Evolutionary conservation across 2,329 filamentous ascomycete genomes (phyloP).

Genomic region (Pseudofabraea citricarpa): DNA sequence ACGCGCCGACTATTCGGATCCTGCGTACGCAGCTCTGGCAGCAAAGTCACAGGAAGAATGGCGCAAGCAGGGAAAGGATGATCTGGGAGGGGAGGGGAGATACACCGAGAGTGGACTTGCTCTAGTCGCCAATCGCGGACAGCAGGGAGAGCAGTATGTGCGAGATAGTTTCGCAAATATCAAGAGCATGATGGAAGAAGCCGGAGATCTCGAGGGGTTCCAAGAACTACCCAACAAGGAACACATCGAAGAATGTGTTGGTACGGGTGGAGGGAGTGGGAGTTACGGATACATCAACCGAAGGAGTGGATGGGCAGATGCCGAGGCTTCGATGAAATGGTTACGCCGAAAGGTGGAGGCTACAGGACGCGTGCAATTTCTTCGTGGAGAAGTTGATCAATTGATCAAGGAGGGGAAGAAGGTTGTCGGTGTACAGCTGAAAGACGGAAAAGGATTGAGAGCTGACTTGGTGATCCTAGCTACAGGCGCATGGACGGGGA

Average conservation of each 20-base stretch:
- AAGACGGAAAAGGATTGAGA: constrained; percentile 41
- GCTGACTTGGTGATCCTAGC: constrained; percentile 77
- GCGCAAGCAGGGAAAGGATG: constrained; percentile 48
- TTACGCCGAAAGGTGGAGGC: constrained; percentile 32
- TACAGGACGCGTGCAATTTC: constrained; percentile 41
- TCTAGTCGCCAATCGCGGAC: constrained; percentile 50
- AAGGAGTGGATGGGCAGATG: constrained; percentile 76
- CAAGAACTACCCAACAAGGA: constrained; percentile 37
- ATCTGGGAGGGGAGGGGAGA: constrained; percentile 57
- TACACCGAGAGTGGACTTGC: constrained; percentile 69
- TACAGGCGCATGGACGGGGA: constrained; percentile 81
- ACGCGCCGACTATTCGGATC: constrained; percentile 74
- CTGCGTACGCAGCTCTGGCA: constrained; percentile 71
- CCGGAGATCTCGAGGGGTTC: constrained; percentile 19
- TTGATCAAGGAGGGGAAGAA: constrained; percentile 28
- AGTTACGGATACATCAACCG: constrained; percentile 70
- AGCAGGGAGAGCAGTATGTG: constrained; percentile 44
- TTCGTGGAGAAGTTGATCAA: constrained; percentile 35
- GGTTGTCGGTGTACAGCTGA: constrained; percentile 53
- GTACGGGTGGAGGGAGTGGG: constrained; percentile 48
- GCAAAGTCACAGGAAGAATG: constrained; percentile 64
- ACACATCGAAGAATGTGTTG: constrained; percentile 40
- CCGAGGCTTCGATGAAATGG: constrained; percentile 64
- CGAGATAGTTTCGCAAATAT: constrained; percentile 59
- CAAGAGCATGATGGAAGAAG: constrained; percentile 27